Evolutionary conservation across 768 basidiomycete genomes (phyloP), one percentile per base, ranked within the genome.

Genomic region (Lentinula edodes): DNA sequence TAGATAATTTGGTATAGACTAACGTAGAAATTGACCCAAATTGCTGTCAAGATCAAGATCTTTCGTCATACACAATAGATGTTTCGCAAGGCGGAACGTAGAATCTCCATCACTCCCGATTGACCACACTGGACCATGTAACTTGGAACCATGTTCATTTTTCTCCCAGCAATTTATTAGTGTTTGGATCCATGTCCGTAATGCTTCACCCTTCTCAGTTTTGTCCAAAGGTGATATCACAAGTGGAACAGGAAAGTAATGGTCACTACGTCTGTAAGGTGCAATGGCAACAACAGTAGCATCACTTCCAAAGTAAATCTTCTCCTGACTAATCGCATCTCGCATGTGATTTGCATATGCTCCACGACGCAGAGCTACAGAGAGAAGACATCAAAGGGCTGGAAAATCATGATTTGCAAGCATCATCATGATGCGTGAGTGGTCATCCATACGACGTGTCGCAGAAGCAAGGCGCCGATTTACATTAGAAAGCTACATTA

Each of bases 91-190:
- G 32, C 68, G 65, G 58, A 70, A 74, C 20, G 65, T 64, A 36
- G 67, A 56, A 43, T 68, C 73, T 2, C 73, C 73, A 62, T 74
- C 72, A n/a, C 65, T 73, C 6, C 65, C 70, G 23, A 74, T 35
- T 8, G 59, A 46, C 23, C n/a, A 54, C n/a, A 72, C 69, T 2
- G 66, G 66, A 7, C 72, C 69, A 61, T 69, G 64, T 3, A 61
- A n/a, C 34, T 34, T 54, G 48, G 64, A 63, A 6, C 72, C 70
- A 59, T 61, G 7, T 20, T 60, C 54, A 63, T 67, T 52, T 15
- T 15, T 38, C 28, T 63, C 23, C 42, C 67, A 69, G 8, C 48
- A 51, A n/a, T 51, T n/a, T 2, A 51, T 8, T 9, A 32, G 18
- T 10, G 28, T 32, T 32, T 18, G 28, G 8, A 51, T 20, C 48